These are phyloP conservation scores for Gonapodya prolifera DNA, from an alignment of 192 early-diverging fungal species.

Conservation along the genomic window DNA sequence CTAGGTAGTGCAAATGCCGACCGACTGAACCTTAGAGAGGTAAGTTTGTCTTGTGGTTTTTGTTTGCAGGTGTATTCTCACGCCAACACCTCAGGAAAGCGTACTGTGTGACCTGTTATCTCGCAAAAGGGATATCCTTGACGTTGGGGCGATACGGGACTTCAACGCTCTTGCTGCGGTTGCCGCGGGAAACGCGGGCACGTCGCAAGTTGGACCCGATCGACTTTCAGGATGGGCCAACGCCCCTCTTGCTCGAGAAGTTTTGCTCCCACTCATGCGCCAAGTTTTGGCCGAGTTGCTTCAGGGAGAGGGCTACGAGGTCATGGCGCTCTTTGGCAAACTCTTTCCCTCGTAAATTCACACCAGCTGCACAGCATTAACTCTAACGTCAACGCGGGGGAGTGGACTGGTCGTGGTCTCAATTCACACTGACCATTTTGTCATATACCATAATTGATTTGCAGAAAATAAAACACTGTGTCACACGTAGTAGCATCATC, in stretches of 20 bases:
- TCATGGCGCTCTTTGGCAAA: neutral
- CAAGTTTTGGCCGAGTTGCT: neutral
- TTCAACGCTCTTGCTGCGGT: neutral
- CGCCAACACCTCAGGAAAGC: neutral
- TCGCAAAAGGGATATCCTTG: neutral
- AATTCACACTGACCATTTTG: too few relatives aligned
- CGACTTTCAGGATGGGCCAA: neutral
- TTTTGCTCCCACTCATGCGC: neutral
- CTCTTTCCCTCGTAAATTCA: neutral
- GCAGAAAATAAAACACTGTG: neutral
- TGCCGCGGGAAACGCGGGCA: neutral
- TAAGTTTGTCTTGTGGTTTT: neutral
- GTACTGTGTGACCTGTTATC: neutral
- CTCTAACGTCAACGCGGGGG: too few relatives aligned
- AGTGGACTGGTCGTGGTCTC: too few relatives aligned
- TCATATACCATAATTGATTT: too few relatives aligned
- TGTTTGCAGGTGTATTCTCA: neutral
- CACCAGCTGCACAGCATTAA: too few relatives aligned
- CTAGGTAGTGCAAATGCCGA: neutral
- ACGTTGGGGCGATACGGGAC: neutral
- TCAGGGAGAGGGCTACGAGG: neutral
- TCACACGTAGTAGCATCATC: neutral
- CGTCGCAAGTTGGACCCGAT: neutral
- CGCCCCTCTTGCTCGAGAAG: neutral
- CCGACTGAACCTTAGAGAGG: neutral